phyloP scores from a whole-genome alignment of 768 basidiomycete genomes.

The Kondoa subrosea region DNA sequence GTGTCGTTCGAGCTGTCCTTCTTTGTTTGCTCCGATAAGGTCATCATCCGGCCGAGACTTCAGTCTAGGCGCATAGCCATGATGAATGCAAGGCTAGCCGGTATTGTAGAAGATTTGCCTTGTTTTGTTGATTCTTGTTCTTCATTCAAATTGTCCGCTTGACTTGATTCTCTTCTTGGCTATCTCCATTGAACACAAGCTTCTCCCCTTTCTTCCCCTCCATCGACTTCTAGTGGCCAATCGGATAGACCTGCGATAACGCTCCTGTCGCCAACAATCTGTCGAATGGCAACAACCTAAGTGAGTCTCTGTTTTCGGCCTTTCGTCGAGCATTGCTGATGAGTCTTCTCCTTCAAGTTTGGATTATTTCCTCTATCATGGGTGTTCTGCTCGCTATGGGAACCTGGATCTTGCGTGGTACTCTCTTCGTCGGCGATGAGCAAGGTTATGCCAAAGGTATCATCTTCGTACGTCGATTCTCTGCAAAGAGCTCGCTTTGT shows the following conservation, averaged over 20 bases:
- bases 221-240: too few species aligned
- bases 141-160: conserved; percentile 39
- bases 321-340: not conserved
- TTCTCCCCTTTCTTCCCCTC: too few species aligned
- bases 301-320: conserved; percentile 36
- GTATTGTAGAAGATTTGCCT: conserved; percentile 37
- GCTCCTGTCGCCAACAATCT: conserved; percentile 29
- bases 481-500: too few species aligned
- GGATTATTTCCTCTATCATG: conserved; percentile 3
- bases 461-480: too few species aligned
- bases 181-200: conserved; percentile 39
- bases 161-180: conserved; percentile 39
- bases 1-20: too few species aligned
- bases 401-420: conserved; percentile 39
- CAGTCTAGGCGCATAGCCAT: not conserved
- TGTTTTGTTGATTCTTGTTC: conserved; percentile 37
- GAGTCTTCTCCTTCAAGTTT: not conserved
- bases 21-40: too few species aligned
- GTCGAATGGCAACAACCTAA: conserved; percentile 42
- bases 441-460: conserved; percentile 32
- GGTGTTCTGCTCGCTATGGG: conserved; percentile 35
- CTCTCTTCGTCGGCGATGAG: conserved; percentile 31
- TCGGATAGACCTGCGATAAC: conserved; percentile 40
- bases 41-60: too few species aligned
- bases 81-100: not conserved